Percentiles rank a stretch among this genome's conserved stretches.
Evolutionary conservation across 2,329 filamentous ascomycete species (phyloP).

Genomic region (Microcyclosporella mali): DNA sequence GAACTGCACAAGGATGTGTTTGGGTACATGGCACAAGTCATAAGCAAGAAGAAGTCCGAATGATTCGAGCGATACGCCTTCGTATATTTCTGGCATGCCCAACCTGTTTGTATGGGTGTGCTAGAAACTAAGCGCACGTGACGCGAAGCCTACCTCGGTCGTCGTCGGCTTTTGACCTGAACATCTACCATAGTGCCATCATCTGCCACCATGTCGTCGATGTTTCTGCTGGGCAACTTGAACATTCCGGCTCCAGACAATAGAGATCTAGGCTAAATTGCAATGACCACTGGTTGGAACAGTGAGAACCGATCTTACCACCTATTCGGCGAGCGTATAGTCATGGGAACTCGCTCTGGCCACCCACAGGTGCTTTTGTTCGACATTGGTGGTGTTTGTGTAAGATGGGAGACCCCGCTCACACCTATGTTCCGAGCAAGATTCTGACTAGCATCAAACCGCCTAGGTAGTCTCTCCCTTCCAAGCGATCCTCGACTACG

Average conservation of each 20-base stretch:
- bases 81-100: too few species aligned
- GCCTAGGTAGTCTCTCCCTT: constrained; percentile 80
- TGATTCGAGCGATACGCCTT: too few species aligned
- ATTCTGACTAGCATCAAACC: neutral
- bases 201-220: neutral
- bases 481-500: constrained; percentile 88
- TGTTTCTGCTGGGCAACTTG: too few species aligned
- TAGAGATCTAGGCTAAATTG: neutral
- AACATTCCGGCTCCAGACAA: too few species aligned
- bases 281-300: constrained; percentile 15
- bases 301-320: constrained; percentile 18
- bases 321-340: constrained; percentile 19
- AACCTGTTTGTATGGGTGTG: too few species aligned
- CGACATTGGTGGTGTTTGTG: constrained; percentile 93
- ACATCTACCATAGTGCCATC: neutral
- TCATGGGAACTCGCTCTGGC: constrained; percentile 15
- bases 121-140: neutral
- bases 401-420: constrained; percentile 24
- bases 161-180: neutral
- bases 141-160: neutral
- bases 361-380: constrained; percentile 73
- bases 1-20: too few species aligned
- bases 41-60: too few species aligned
- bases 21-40: too few species aligned
- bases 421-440: too few species aligned